Evolutionary conservation across 2,329 filamentous ascomycete genomes (phyloP).

Genomic region (Rasamsonia emersonii): DNA sequence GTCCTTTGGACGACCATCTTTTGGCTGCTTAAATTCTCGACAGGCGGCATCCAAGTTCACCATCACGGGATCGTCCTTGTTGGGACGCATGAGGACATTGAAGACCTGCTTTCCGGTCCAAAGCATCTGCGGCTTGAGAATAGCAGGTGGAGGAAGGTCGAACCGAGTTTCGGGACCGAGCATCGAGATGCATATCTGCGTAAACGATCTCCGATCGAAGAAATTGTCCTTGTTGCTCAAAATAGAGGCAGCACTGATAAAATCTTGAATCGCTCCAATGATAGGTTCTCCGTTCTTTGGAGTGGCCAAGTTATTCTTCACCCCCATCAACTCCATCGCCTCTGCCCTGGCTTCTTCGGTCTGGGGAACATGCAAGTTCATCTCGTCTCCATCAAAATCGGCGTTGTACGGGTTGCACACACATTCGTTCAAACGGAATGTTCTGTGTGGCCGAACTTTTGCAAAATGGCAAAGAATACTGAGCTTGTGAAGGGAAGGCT

Average conservation of each 20-base stretch:
- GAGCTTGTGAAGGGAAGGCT: slow-evolving; percentile 94
- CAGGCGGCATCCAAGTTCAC: slow-evolving; percentile 93
- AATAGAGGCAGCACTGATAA: slow-evolving; percentile 90
- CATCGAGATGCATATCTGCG: slow-evolving; percentile 90
- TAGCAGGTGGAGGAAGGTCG: slow-evolving; percentile 77
- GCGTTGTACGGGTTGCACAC: slow-evolving; percentile 98
- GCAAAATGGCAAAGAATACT: slow-evolving; percentile 95
- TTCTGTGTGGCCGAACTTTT: slow-evolving; percentile 89
- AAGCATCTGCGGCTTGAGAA: slow-evolving; percentile 73
- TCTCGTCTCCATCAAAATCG: slow-evolving; percentile 98
- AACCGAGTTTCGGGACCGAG: slow-evolving; percentile 68
- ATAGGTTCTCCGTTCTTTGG: slow-evolving; percentile 98
- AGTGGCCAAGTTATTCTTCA: slow-evolving; percentile 91
- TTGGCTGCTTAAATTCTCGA: slow-evolving; percentile 54
- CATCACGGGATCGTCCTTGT: slow-evolving; percentile 69
- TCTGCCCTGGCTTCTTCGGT: slow-evolving; percentile 94
- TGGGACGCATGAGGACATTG: slow-evolving; percentile 82
- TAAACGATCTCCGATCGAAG: slow-evolving; percentile 79
- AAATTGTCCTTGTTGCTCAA: slow-evolving; percentile 90
- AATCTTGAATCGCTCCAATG: slow-evolving; percentile 98
- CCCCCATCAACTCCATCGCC: slow-evolving; percentile 93
- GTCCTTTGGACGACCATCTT: slow-evolving; percentile 36
- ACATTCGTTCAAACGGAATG: slow-evolving; percentile 95
- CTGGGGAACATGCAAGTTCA: slow-evolving; percentile 97
- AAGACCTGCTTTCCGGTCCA: slow-evolving; percentile 99